These are phyloP conservation scores for Hymenoscyphus salicellus DNA, from an alignment of 2,329 filamentous ascomycete genomes.

Conservation along the genomic window DNA sequence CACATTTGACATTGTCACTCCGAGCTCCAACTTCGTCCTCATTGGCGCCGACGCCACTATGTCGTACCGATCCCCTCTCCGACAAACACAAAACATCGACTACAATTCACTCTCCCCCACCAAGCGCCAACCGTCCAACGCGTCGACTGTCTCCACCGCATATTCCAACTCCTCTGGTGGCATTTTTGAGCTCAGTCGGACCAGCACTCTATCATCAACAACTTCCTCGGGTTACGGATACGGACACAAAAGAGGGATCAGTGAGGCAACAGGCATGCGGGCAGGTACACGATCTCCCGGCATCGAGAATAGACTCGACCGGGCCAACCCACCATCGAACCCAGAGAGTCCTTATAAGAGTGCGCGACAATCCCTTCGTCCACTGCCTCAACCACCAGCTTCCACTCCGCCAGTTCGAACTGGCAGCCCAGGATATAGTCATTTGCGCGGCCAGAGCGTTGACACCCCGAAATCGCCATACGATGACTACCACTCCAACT, in stretches of 20 bases:
- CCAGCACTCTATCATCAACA: slow-evolving; percentile 70
- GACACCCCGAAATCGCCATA: slow-evolving; percentile 57
- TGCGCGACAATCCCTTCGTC: slow-evolving; percentile 73
- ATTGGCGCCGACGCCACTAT: slow-evolving; percentile 3
- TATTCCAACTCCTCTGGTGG: slow-evolving; percentile 55
- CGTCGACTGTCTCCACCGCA: slow-evolving; percentile 67
- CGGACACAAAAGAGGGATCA: slow-evolving; percentile 71
- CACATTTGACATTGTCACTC: slow-evolving; percentile 5
- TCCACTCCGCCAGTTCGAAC: slow-evolving; percentile 40
- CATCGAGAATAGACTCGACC: slow-evolving; percentile 44
- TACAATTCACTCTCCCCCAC: slow-evolving; percentile 37
- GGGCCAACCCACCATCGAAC: slow-evolving; percentile 37
- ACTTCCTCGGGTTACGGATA: slow-evolving; percentile 55
- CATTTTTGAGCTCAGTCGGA: slow-evolving; percentile 54
- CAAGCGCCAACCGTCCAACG: slow-evolving; percentile 64
- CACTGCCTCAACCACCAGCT: slow-evolving; percentile 65
- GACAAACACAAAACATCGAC: slow-evolving; percentile 54
- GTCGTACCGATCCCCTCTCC: slow-evolving; percentile 54
- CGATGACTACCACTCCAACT: slow-evolving; percentile 33
- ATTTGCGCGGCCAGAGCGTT: slow-evolving; percentile 52
- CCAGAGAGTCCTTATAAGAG: slow-evolving; percentile 68
- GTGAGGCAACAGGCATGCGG: slow-evolving; percentile 62
- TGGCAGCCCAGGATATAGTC: slow-evolving; percentile 31
- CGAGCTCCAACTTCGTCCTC: background rate
- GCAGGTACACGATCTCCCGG: slow-evolving; percentile 52